phyloP scores from a whole-genome alignment of 257 asterid genomes.

The Solanum bukasovii region DNA sequence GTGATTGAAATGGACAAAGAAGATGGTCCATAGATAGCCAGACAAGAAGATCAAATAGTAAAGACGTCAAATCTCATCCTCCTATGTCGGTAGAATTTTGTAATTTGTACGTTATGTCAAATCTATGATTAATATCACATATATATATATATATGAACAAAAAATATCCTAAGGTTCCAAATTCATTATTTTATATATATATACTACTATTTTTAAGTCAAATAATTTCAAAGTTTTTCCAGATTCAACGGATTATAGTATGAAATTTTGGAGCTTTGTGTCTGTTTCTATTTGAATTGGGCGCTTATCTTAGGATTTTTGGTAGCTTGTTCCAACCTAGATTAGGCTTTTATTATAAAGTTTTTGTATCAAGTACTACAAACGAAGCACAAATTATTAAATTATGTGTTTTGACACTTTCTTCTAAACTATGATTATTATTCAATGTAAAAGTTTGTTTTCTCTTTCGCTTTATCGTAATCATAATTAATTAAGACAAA shows the following conservation, averaged over 20 bases:
- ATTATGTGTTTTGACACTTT: background rate
- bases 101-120: background rate
- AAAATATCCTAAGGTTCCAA: background rate
- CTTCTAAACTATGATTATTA: background rate
- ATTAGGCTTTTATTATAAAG: background rate
- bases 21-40: background rate
- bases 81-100: background rate
- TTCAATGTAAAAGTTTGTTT: background rate
- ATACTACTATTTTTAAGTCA: background rate
- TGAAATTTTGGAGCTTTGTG: background rate
- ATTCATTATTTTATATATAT: background rate
- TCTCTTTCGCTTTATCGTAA: background rate
- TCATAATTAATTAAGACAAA: background rate
- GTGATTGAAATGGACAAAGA: background rate
- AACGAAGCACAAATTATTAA: background rate
- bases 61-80: background rate
- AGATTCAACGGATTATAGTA: background rate
- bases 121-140: background rate
- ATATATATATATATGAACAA: background rate
- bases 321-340: background rate
- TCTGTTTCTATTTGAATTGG: background rate
- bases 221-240: background rate
- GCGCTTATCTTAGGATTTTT: background rate
- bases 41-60: background rate
- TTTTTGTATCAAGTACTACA: background rate